Conservation (phyloP, 2,329 filamentous ascomycete species). For the Coniochaeta sp. region DNA sequence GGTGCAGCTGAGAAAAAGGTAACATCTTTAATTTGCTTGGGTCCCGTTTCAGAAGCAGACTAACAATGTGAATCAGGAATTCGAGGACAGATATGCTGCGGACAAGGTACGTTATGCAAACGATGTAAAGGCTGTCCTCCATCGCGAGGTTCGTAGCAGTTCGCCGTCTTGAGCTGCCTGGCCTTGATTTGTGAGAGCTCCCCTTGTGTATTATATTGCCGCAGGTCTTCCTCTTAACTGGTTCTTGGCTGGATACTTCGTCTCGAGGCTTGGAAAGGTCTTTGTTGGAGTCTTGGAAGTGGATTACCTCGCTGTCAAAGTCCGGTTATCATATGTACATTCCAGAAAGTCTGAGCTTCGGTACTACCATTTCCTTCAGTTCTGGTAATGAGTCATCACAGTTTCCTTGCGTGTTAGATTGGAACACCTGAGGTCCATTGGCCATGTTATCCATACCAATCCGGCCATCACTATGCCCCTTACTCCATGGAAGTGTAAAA, state of each 20-base stretch:
- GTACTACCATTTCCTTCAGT: neutral
- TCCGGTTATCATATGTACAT: neutral
- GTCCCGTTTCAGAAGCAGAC: neutral
- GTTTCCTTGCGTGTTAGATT: too few relatives aligned
- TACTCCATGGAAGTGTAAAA: neutral
- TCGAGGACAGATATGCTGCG: neutral
- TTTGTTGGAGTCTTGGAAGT: neutral
- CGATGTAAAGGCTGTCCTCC: neutral
- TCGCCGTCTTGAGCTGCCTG: neutral
- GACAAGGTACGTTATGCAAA: neutral
- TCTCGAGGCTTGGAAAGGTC: neutral
- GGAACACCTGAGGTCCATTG: too few relatives aligned
- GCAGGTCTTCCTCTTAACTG: neutral
- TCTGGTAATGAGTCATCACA: neutral
- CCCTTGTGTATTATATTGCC: neutral
- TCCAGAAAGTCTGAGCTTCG: neutral
- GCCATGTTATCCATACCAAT: too few relatives aligned
- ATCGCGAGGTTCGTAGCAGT: neutral
- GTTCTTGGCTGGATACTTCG: neutral
- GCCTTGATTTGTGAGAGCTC: neutral
- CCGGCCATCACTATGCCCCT: neutral
- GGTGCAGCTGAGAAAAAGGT: slow-evolving; percentile 25
- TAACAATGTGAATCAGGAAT: slow-evolving; percentile 8
- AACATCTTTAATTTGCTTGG: neutral
- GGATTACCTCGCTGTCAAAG: neutral